These are phyloP conservation scores for Lodderomyces theae DNA, from an alignment of 1,139 yeast genomes.

Conservation along the genomic window DNA sequence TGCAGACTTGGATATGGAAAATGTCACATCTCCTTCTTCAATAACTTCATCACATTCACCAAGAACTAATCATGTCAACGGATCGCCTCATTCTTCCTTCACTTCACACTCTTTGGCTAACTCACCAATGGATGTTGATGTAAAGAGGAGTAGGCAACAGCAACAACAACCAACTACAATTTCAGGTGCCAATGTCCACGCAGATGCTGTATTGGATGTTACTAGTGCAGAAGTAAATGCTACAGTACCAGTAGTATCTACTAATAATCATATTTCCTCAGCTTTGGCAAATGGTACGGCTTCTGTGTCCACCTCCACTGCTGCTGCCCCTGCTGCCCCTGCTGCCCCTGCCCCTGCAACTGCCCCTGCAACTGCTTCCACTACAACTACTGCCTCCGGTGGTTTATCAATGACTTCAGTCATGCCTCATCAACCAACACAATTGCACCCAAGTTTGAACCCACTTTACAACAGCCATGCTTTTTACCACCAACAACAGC, in stretches of 20 bases:
- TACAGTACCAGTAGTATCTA: constrained; percentile 8
- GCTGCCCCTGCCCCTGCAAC: constrained; percentile 6
- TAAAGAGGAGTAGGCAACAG: constrained; percentile 17
- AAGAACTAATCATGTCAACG: constrained; percentile 12
- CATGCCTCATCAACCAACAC: constrained; percentile 17
- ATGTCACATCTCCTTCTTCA: constrained; percentile 29
- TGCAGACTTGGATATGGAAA: constrained; percentile 27
- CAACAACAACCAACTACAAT: constrained; percentile 5
- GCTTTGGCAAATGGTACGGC: no score
- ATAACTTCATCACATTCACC: constrained; percentile 27
- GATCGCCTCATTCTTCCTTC: constrained; percentile 35
- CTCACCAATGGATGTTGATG: constrained; percentile 31
- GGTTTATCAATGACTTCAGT: constrained; percentile 5
- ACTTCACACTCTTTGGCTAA: constrained; percentile 39
- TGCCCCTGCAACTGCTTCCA: constrained; percentile 9
- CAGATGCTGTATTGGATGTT: constrained; percentile 4
- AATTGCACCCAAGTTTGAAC: constrained; percentile 17
- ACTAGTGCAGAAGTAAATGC: neutral
- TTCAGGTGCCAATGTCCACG: constrained; percentile 4
- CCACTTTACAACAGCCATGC: constrained; percentile 16
- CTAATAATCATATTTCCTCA: no score
- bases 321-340: constrained; percentile 10
- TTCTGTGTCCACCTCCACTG: constrained; percentile 2
- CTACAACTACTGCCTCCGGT: constrained; percentile 7
- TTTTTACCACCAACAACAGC: constrained; percentile 13